Base-by-base conservation (phyloP, 1,284 basidiomycete genomes). In the Ceratobasidium theobromae region DNA sequence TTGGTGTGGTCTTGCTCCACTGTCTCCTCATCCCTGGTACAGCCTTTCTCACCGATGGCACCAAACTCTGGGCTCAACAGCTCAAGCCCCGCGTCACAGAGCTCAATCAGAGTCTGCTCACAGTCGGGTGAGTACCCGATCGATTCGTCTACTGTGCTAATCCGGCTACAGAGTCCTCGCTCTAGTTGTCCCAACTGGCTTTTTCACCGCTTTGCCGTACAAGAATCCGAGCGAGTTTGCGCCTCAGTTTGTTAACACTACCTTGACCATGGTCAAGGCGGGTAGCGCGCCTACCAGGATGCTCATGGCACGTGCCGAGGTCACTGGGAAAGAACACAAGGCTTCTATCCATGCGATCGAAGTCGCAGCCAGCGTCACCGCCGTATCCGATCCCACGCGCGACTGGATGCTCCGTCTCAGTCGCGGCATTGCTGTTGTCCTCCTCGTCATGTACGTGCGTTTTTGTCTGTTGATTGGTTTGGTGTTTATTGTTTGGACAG, bases 1-100 rank as follows among this genome's bases (percentile, higher is more conserved):
- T 83, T 48, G 84, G 83, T 82, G 85, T 87, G 12, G 79, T 86
- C 14, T 75, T 87, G 18, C 76, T 87, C 4, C 85, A 86, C 71
- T 77, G 86, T 4, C 77, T 87, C 0, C 77, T 87, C 12, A 79
- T 87, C 43, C 85, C 86, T 0, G 86, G 86, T 4, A 77, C 79
- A 1, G 77, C 84, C 0, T 87, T 87, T 73, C 76, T 87, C 14
- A 80, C 81, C 3, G 85, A 84, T 16, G 86, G 86, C 32, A 81
- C 81, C 35, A 78, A 80, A 27, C 76, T 86, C 14, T 75, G 76
- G 73, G 78, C 82, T 49, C 82, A 84, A 69, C 75, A 80, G 41
- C 74, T 84, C 4, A 79, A 82, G 67, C 78, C 79, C 0, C 79
- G 80, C 70, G 72, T 81, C 12, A 82, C 82, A 0, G 79, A 88